Base-by-base conservation (phyloP, 352 stramenopile genomes). In the Phytophthora megakarya region DNA sequence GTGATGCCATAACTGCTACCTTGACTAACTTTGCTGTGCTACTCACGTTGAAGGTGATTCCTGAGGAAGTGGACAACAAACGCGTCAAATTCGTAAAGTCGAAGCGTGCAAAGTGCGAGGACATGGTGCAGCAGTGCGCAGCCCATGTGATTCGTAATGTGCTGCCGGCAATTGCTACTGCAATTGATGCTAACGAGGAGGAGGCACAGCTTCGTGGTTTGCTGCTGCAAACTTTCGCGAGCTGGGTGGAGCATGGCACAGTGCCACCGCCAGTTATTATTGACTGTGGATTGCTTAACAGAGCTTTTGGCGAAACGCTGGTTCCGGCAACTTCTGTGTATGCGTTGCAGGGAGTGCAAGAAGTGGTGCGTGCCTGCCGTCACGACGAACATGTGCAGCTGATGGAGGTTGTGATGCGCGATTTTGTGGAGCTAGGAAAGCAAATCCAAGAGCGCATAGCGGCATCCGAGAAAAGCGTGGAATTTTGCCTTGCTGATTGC, bases 51-150 rank as follows among this genome's bases (percentile, higher is more conserved):
- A 91, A 93, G 42, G 70, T 90, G 38, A 83, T 93, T 44, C 83
- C 85, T 0, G 85, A 93, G 51, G 85, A 93, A 64, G 81, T 92
- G 1, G 67, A 88, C 26, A 92, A 92, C 55, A 85, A 86, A 52
- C 85, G 83, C 38, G 81, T 93, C 39, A 92, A 91, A 46, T 91
- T 92, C 45, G 72, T 73, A 51, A 91, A 92, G 66, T 49, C 67
- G 7, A 89, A 85, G 47, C 83, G 85, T 11, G 71, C 45, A 13
- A 70, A 87, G 50, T 93, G 81, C 37, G 74, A 93, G 48, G 58
- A 77, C 26, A 74, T 93, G 72, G 76, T 93, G 32, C 76, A 88
- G n/a, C 67, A 87, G 38, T 85, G 80, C 1, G 78, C 83, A 12
- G 61, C 76, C 0, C 69, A 90, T 23, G 85, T 93, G 11, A 61